phyloP scores from a whole-genome alignment of 116 monocot species.

The Papilionanthe hybrid region DNA sequence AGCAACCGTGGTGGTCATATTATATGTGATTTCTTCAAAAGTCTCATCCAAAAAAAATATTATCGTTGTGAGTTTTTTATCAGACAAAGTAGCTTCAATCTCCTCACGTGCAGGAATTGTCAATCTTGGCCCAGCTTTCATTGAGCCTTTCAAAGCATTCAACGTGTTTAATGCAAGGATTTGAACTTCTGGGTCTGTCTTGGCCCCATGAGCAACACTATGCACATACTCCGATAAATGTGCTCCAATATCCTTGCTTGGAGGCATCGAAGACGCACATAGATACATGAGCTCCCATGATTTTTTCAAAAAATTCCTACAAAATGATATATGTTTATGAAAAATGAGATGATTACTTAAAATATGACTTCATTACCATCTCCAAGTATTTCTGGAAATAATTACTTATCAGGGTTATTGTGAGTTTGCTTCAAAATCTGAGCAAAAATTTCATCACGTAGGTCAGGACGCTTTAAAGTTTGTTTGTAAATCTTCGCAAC shows the following conservation, averaged over 20 bases:
- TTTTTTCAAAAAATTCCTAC: slow-evolving; percentile 62
- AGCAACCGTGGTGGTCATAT: slow-evolving; percentile 94
- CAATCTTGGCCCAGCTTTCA: slow-evolving; percentile 84
- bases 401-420: slow-evolving; percentile 83
- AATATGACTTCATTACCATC: neutral
- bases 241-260: slow-evolving; percentile 86
- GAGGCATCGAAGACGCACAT: slow-evolving; percentile 93
- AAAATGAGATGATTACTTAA: neutral
- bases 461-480: slow-evolving; percentile 77
- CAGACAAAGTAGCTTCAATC: slow-evolving; percentile 83
- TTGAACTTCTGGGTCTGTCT: slow-evolving; percentile 64
- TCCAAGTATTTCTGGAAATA: slow-evolving; percentile 1
- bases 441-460: slow-evolving; percentile 89
- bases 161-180: slow-evolving; percentile 76
- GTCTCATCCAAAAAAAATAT: slow-evolving; percentile 99
- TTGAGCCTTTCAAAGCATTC: slow-evolving; percentile 73
- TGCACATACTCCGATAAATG: slow-evolving; percentile 96
- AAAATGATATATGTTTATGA: slow-evolving; percentile 6
- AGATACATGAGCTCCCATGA: slow-evolving; percentile 97
- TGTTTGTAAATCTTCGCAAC: slow-evolving; percentile 87
- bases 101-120: slow-evolving; percentile 84
- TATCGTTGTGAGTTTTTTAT: slow-evolving; percentile 88
- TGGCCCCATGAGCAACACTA: slow-evolving; percentile 62
- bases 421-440: slow-evolving; percentile 97
- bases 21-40: slow-evolving; percentile 97